Evolutionary conservation across 2,329 filamentous ascomycete species (phyloP), one percentile per base, ranked within the genome.

Genomic region (Coniochaeta prunicola): DNA sequence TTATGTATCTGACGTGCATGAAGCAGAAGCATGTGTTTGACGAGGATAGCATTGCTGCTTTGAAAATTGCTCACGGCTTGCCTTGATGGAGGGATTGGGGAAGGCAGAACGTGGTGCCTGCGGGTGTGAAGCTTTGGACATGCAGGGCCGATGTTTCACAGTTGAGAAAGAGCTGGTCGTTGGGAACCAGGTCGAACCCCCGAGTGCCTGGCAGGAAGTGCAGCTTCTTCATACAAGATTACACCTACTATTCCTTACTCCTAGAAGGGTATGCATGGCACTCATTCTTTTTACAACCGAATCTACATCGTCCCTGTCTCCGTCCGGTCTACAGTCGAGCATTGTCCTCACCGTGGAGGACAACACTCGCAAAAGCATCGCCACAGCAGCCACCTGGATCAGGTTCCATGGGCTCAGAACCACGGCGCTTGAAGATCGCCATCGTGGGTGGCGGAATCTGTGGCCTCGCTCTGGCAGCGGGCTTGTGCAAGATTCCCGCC

Each of bases 391-490:
- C 33, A 4, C 12, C 3, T 7, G 33, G 12, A 36, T 13, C 33
- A 13, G 33, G 3, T 15, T 13, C 6, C 12, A 36, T 13, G 33
- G 38, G 19, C 13, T 12, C 38, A 42, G 19, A 42, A 42, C n/a
- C 38, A 4, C 10, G 21, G 4, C 19, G 21, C 17, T 53, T 30
- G 19, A 26, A 28, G n/a, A n/a, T 53, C 48, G 48, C 62, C 56
- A 65, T 65, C 42, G 40, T 64, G 8, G 63, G 63, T 48, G 63
- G 60, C n/a, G 63, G 63, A 55, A 71, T 76, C 40, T 69, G 70
- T 7, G 74, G 74, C 12, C 65, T 72, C 15, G 68, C 71, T 10
- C 69, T 76, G 3, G 68, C 70, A 10, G 70, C 69, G 1, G 73
- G 69, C 21, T 63, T 76, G 12, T 60, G 67, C n/a, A 70, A 71